Evolutionary conservation across 257 asterid species (phyloP).

Genomic region (Echites panduratus): DNA sequence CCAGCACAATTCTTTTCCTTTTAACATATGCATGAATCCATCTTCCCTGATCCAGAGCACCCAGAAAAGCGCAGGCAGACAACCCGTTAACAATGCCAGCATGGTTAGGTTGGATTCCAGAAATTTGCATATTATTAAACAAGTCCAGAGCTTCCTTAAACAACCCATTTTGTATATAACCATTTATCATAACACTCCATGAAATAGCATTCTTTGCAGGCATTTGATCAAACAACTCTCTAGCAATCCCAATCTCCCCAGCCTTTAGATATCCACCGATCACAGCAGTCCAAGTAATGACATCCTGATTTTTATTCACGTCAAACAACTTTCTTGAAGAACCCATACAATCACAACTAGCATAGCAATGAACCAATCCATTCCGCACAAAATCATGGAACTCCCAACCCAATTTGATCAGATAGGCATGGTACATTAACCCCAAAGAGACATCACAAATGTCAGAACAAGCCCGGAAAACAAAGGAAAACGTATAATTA

Average conservation of each 20-base stretch:
- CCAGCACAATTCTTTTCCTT: slow-evolving; percentile 25
- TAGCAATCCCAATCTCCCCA: slow-evolving; percentile 29
- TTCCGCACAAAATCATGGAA: slow-evolving; percentile 48
- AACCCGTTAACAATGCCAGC: slow-evolving; percentile 38
- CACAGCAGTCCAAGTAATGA: slow-evolving; percentile 47
- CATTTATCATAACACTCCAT: slow-evolving; percentile 53
- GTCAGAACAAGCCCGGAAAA: slow-evolving; percentile 41
- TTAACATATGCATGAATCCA: slow-evolving; percentile 43
- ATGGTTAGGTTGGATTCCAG: slow-evolving; percentile 38
- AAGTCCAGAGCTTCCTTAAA: slow-evolving; percentile 33
- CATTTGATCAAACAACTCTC: slow-evolving; percentile 51
- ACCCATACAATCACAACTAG: slow-evolving; percentile 21
- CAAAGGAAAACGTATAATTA: slow-evolving; percentile 51
- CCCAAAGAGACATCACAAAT: slow-evolving; percentile 24
- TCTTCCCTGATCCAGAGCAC: slow-evolving; percentile 44
- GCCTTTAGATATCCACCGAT: slow-evolving; percentile 38
- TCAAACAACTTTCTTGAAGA: slow-evolving; percentile 43
- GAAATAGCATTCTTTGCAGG: slow-evolving; percentile 40
- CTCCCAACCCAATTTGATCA: slow-evolving; percentile 50
- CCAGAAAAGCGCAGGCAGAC: slow-evolving; percentile 38
- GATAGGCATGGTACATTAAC: slow-evolving; percentile 37
- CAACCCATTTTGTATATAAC: slow-evolving; percentile 41
- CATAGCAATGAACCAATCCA: slow-evolving; percentile 52
- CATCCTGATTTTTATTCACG: slow-evolving; percentile 26
- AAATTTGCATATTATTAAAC: slow-evolving; percentile 33